Conservation (phyloP, 805 yeast genomes). For the Schizosaccharomyces osmophilus region DNA sequence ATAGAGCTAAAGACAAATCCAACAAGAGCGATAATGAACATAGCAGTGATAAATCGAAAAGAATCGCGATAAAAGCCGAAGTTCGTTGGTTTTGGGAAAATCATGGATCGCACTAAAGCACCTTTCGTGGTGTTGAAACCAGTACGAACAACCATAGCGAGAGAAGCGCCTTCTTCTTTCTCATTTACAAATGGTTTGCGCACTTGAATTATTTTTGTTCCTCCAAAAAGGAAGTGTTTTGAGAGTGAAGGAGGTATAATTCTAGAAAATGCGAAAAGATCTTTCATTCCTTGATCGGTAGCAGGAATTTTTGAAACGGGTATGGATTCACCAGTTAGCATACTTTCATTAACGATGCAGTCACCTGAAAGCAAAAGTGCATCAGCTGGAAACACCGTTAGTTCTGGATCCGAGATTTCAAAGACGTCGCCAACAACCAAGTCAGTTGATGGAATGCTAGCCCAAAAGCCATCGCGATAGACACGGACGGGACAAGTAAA, state of each 20-base stretch:
- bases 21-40: conserved; percentile 59
- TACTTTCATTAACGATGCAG: conserved; percentile 88
- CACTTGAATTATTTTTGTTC: conserved; percentile 70
- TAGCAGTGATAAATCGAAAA: conserved; percentile 83
- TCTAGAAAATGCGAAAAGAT: background rate
- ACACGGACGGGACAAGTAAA: conserved; percentile 68
- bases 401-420: conserved; percentile 70
- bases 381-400: conserved; percentile 64
- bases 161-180: conserved; percentile 41
- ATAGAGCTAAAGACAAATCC: conserved; percentile 71
- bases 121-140: conserved; percentile 95
- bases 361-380: conserved; percentile 72
- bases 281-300: conserved; percentile 27
- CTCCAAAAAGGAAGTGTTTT: conserved; percentile 57
- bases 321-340: conserved; percentile 95
- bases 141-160: conserved; percentile 68
- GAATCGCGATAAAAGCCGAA: conserved; percentile 87
- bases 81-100: conserved; percentile 83
- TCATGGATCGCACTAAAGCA: conserved; percentile 76
- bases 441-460: conserved; percentile 48
- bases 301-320: conserved; percentile 73
- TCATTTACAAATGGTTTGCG: conserved; percentile 27
- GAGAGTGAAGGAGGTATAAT: conserved; percentile 23
- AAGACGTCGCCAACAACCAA: conserved; percentile 90
- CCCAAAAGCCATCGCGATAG: conserved; percentile 71